phyloP scores from a whole-genome alignment of 2,329 filamentous ascomycete species.

The Pseudocercospora fuligena region DNA sequence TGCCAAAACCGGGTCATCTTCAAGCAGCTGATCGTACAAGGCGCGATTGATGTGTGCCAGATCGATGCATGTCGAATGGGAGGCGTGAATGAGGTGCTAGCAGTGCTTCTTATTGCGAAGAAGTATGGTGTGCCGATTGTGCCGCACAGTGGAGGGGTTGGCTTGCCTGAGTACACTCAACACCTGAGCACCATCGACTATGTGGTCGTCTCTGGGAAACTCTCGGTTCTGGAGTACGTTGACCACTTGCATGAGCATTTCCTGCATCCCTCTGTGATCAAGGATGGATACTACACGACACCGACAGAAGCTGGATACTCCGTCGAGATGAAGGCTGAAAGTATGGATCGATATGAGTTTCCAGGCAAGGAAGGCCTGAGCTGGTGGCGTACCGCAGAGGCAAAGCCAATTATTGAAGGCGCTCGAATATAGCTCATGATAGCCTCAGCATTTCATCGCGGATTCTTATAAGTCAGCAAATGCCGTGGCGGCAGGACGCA shows the following conservation, averaged over 20 bases:
- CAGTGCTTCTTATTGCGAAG: conserved; percentile 84
- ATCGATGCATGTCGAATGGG: conserved; percentile 89
- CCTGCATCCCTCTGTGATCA: conserved; percentile 76
- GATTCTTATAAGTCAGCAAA: no score
- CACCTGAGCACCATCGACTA: conserved; percentile 93
- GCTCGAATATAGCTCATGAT: conserved; percentile 48
- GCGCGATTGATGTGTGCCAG: conserved; percentile 86
- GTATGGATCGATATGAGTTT: conserved; percentile 79
- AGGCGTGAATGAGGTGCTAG: conserved; percentile 88
- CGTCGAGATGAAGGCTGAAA: conserved; percentile 89
- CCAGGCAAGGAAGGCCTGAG: conserved; percentile 78
- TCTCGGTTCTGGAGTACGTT: conserved; percentile 80
- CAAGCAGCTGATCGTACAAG: conserved; percentile 82
- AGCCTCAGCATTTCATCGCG: no score
- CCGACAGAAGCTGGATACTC: conserved; percentile 83
- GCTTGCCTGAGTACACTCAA: conserved; percentile 91
- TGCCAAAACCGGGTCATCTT: conserved; percentile 93
- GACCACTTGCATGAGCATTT: conserved; percentile 96
- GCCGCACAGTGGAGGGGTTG: conserved; percentile 87
- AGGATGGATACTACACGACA: conserved; percentile 86
- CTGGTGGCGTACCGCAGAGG: conserved; percentile 85
- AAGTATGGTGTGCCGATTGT: conserved; percentile 82
- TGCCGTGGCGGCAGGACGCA: no score
- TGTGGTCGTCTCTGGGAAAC: conserved; percentile 80
- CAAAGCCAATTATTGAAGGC: conserved; percentile 72